These are phyloP conservation scores for Salisapilia sapeloensis DNA, from an alignment of 352 stramenopile genomes.

Conservation along the genomic window DNA sequence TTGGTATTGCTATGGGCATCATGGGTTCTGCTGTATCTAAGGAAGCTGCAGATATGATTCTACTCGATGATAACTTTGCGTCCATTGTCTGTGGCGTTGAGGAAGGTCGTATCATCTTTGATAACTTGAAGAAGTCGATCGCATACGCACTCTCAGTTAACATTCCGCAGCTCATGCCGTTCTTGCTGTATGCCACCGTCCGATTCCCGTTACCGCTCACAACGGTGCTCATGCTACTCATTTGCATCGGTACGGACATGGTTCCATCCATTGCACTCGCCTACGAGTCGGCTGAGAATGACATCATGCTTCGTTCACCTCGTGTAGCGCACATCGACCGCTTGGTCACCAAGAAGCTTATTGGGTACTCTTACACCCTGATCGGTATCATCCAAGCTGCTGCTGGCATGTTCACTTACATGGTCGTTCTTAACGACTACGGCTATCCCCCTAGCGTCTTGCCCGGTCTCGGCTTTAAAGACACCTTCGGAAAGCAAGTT, in stretches of 20 bases:
- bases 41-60: conserved; percentile 90
- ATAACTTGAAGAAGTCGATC: conserved; percentile 92
- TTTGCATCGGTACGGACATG: conserved; percentile 88
- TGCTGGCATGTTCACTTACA: conserved; percentile 79
- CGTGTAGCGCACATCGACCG: conserved; percentile 67
- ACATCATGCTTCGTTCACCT: conserved; percentile 76
- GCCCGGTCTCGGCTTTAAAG: conserved; percentile 55
- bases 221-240: conserved; percentile 83
- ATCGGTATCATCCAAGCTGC: conserved; percentile 80
- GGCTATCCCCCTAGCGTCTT: conserved; percentile 72
- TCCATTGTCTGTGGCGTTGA: conserved; percentile 91
- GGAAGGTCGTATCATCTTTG: conserved; percentile 90
- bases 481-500: conserved; percentile 78
- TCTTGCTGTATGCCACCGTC: conserved; percentile 75
- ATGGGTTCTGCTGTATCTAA: conserved; percentile 93
- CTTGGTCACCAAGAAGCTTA: conserved; percentile 82
- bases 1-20: conserved; percentile 97
- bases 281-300: conserved; percentile 74
- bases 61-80: conserved; percentile 96
- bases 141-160: conserved; percentile 85
- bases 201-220: conserved; percentile 78
- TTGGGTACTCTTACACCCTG: conserved; percentile 76
- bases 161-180: conserved; percentile 78
- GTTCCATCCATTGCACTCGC: conserved; percentile 86
- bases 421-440: conserved; percentile 82